Base-by-base conservation (phyloP, 2,329 filamentous ascomycete genomes). In the Dendryphion nanum region DNA sequence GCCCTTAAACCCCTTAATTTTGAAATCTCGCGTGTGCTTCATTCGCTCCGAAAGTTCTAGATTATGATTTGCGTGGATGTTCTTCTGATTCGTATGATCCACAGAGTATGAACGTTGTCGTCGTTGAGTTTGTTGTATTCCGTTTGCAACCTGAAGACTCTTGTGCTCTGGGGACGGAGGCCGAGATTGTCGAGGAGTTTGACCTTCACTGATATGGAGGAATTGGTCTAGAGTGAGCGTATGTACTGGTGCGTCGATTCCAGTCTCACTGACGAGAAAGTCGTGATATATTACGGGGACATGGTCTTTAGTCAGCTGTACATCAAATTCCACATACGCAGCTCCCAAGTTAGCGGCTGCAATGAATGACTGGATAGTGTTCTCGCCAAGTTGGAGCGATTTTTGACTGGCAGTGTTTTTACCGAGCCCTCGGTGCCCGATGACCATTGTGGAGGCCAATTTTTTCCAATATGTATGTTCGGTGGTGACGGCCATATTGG, bases 241-340 rank as follows among this genome's bases (percentile, higher is more conserved):
- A 61, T 98, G 93, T 2, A 98, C 91, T 0, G 93, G 93, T 0
- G 93, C 93, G 59, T 98, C 93, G 37, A 96, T 93, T 7, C 94
- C 93, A 0, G 93, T 97, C 68, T 98, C 93, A 60, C 89, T 95
- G 63, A 98, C 93, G 12, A 97, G 75, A 59, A 98, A 98, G 65
- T 98, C 93, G 61, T 98, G 93, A 61, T 98, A 98, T 56, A 98
- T 95, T 48, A 98, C 91, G 0, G 93, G 93, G 2, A 98, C 89
- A 55, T 94, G 89, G 61, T 98, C 93, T 60, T 98, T 98, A n/a
- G 93, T 98, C 26, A 98, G 74, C 63, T 98, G 93, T 1, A 98
- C 93, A 61, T 98, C 93, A 57, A 81, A 80, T 53, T 85, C 81
- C 23, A 85, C 80, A 52, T 84, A 84, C 7, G 77, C 78, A 10